Evolutionary conservation across 2,329 filamentous ascomycete genomes (phyloP).

Genomic region (Ophiosphaerella narmari): DNA sequence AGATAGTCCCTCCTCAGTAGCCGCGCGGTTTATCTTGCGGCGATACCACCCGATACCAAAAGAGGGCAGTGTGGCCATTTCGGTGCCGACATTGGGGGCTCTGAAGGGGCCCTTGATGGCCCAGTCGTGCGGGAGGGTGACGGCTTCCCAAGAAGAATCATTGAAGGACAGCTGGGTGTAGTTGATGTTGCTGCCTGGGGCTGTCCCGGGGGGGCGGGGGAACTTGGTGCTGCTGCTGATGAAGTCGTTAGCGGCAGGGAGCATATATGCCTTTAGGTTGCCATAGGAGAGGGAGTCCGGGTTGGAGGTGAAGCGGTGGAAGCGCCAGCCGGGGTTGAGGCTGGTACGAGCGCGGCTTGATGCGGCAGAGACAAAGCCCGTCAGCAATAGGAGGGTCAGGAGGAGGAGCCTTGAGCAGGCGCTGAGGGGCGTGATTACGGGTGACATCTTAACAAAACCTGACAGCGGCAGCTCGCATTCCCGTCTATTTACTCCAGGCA

Average conservation of each 20-base stretch:
- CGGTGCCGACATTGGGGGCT: constrained; percentile 37
- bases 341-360: too few relatives aligned
- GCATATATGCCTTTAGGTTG: constrained; percentile 46
- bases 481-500: too few relatives aligned
- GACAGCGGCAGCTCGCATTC: too few relatives aligned
- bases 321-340: constrained; percentile 45
- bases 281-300: constrained; percentile 43
- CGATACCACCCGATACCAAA: constrained; percentile 59
- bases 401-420: too few relatives aligned
- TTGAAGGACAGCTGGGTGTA: constrained; percentile 38
- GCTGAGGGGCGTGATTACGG: too few relatives aligned
- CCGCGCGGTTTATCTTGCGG: too few relatives aligned
- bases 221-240: too few relatives aligned
- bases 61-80: constrained; percentile 53
- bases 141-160: constrained; percentile 47
- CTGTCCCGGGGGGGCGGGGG: neutral
- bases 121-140: constrained; percentile 56
- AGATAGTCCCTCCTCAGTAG: too few relatives aligned
- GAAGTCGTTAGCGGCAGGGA: constrained; percentile 48
- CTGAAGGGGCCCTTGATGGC: constrained; percentile 53
- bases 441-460: too few relatives aligned
- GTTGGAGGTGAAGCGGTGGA: constrained; percentile 39
- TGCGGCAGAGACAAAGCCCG: too few relatives aligned
- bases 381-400: too few relatives aligned
- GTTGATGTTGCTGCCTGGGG: constrained; percentile 4